A percentile compares a stretch with the other conserved stretches of the same genome.
These are phyloP conservation scores for Cordyceps pruinosa DNA, from an alignment of 2,329 filamentous ascomycete species.

Conservation along the genomic window DNA sequence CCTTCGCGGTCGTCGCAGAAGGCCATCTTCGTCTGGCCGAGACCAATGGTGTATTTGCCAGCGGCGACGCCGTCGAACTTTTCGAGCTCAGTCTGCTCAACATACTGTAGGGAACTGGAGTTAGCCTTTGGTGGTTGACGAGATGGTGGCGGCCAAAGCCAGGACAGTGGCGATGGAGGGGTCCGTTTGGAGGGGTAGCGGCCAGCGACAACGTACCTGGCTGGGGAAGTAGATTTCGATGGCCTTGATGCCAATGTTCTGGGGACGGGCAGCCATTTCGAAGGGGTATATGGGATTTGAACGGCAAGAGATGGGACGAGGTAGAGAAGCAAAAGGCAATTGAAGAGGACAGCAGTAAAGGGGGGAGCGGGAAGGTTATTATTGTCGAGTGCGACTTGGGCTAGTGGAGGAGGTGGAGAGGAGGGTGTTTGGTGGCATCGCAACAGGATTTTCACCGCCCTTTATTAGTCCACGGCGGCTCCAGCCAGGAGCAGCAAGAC, in stretches of 20 bases:
- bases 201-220: constrained; percentile 54
- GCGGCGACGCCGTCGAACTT: constrained; percentile 77
- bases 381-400: constrained; percentile 8
- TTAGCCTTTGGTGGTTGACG: constrained; percentile 19
- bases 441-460: constrained; percentile 14
- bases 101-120: constrained; percentile 52
- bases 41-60: constrained; percentile 86
- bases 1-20: constrained; percentile 88
- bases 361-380: constrained; percentile 10
- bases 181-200: constrained; percentile 8
- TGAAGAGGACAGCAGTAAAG: constrained; percentile 9
- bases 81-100: constrained; percentile 76
- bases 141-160: constrained; percentile 10
- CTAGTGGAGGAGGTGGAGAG: constrained; percentile 7
- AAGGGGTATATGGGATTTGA: constrained; percentile 8
- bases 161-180: constrained; percentile 12
- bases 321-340: constrained; percentile 1
- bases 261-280: constrained; percentile 66
- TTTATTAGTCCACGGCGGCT: constrained; percentile 7
- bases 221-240: constrained; percentile 84
- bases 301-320: constrained; percentile 1
- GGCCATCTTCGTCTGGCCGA: constrained; percentile 87
- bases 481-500: not conserved
- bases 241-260: constrained; percentile 90
- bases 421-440: not conserved